Evolutionary conservation across 192 early-diverging fungal genomes (phyloP).

Genomic region (Coemansia sp.): DNA sequence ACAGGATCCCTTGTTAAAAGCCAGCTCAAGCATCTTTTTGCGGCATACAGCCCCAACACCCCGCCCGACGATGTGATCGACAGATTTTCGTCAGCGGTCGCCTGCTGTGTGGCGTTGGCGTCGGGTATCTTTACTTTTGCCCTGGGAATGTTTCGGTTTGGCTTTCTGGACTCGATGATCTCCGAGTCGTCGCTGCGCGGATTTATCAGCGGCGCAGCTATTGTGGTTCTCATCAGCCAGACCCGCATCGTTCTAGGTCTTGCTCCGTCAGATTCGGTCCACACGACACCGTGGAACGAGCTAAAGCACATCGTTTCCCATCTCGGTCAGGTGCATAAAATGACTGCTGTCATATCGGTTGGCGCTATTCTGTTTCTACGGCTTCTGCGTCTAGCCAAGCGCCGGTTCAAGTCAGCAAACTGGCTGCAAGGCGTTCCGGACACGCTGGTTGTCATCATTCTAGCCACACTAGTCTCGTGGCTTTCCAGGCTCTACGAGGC

Average conservation of each 20-base stretch:
- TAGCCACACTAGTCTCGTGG: conserved; percentile 77
- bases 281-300: conserved; percentile 78
- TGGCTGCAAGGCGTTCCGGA: conserved; percentile 86
- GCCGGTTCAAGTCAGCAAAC: conserved; percentile 26
- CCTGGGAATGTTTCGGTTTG: conserved; percentile 93
- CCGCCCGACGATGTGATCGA: conserved; percentile 58
- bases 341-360: conserved; percentile 73
- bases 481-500: conserved; percentile 38
- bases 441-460: conserved; percentile 82
- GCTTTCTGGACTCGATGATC: conserved; percentile 97
- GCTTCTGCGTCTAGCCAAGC: conserved; percentile 41
- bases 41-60: conserved; percentile 43
- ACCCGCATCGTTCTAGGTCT: conserved; percentile 72
- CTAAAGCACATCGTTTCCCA: conserved; percentile 67
- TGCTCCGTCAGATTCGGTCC: conserved; percentile 57
- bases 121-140: conserved; percentile 93
- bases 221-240: conserved; percentile 92
- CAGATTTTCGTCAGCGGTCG: conserved; percentile 46
- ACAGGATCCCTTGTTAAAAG: conserved; percentile 67
- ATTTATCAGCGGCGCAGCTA: conserved; percentile 92
- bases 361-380: conserved; percentile 71
- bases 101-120: conserved; percentile 76
- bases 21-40: conserved; percentile 59
- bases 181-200: conserved; percentile 91
- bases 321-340: conserved; percentile 62